phyloP scores from a whole-genome alignment of 495 filamentous ascomycete species.

The Trichocladium uniseriatum region DNA sequence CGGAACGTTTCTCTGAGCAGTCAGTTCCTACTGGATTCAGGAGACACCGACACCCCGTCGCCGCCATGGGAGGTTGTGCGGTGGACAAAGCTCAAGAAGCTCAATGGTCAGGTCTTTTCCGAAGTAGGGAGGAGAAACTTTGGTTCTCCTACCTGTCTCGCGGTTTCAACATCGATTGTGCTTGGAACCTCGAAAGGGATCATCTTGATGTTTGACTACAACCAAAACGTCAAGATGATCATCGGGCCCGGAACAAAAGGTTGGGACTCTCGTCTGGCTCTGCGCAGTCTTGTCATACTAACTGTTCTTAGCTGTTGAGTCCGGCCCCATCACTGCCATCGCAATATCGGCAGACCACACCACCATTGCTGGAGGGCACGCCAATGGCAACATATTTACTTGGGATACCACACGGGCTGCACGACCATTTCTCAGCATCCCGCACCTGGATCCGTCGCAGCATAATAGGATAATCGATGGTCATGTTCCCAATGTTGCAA shows the following conservation, averaged over 20 bases:
- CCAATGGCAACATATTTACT: conserved; percentile 85
- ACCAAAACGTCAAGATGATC: conserved; percentile 86
- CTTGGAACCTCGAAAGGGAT: conserved; percentile 91
- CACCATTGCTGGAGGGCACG: conserved; percentile 83
- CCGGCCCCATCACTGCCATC: conserved; percentile 75
- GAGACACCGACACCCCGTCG: conserved; percentile 56
- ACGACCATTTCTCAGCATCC: conserved; percentile 80
- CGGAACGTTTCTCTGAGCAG: conserved; percentile 64
- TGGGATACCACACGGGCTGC: conserved; percentile 82
- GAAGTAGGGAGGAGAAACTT: conserved; percentile 89
- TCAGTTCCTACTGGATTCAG: conserved; percentile 43
- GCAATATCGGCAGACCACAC: conserved; percentile 90
- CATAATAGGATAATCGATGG: conserved; percentile 64
- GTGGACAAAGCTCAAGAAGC: conserved; percentile 89
- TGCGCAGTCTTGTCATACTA: conserved; percentile 13
- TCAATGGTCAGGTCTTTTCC: conserved; percentile 85
- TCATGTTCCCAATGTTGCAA: conserved; percentile 62
- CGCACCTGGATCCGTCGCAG: conserved; percentile 59
- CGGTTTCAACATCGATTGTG: conserved; percentile 81
- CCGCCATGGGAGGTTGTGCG: conserved; percentile 93
- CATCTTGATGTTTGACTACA: conserved; percentile 91
- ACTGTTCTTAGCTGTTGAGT: conserved; percentile 64
- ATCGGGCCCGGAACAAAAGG: conserved; percentile 93
- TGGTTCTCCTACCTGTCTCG: conserved; percentile 81
- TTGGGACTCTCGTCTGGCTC: conserved; percentile 26